Base-by-base conservation (phyloP, 345 rosid genomes). In the Salix koriyanagi region DNA sequence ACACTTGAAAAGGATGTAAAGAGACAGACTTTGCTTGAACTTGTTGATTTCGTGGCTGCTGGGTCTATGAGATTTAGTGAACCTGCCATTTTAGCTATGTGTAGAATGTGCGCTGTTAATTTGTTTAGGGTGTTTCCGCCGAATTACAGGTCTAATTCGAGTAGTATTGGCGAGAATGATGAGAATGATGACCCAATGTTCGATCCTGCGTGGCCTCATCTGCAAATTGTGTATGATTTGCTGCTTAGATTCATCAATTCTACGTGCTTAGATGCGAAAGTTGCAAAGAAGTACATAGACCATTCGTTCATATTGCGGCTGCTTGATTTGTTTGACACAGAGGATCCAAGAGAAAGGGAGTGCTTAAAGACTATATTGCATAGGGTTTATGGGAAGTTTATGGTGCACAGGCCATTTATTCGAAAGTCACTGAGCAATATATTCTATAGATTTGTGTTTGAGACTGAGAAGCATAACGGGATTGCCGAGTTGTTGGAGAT, bases 171-270 rank as follows among this genome's bases (percentile, higher is more conserved):
- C 37, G 98, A 90, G 46, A 87, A 88, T 65, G 92, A 91, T 52
- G 91, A 81, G 60, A 74, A 88, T 48, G 95, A 90, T 34, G 97
- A 94, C 65, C 97, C 92, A 0, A 81, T 85, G 87, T 90, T 93
- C 7, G 94, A 91, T 80, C 94, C 98, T 21, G 88, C 95, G 4
- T 93, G 98, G 98, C 91, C 94, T 19, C 98, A 93, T 86, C 82
- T 93, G 85, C 95, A 93, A 64, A 90, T 90, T 65, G 93, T 93
- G 67, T 93, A 91, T 64, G 98, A 93, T 75, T 76, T 93, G 83
- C 62, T 93, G 80, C 92, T 90, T 26, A 93, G 88, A 84, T 93
- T 91, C 46, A 86, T 93, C 30, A 90, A 84, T 18, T 91, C 94
- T 41, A 75, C 94, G 1, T 86, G 87, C 84, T 90, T 91, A 19